These are phyloP conservation scores for Moesziomyces antarcticus DNA, from an alignment of 1,284 basidiomycete species.

Conservation along the genomic window DNA sequence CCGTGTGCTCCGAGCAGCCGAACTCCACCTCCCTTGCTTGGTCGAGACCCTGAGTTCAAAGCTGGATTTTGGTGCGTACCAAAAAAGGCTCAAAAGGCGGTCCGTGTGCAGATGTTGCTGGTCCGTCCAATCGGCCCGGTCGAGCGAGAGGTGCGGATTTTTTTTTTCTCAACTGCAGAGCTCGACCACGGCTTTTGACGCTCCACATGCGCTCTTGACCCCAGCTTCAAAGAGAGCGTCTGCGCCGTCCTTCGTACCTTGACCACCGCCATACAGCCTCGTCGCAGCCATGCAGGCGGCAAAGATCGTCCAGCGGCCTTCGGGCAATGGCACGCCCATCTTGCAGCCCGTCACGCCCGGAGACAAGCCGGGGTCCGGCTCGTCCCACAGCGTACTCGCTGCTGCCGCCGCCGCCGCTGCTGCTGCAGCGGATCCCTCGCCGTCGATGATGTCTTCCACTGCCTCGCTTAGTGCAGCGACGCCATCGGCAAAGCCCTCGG, in stretches of 20 bases:
- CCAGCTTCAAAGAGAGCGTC: not conserved
- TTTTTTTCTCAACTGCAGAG: not conserved
- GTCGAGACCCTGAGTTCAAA: not conserved
- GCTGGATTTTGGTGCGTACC: not conserved
- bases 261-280: not conserved
- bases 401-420: constrained; percentile 26
- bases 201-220: not conserved
- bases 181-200: not conserved
- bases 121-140: not conserved
- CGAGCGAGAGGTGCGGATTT: not conserved
- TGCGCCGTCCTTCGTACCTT: not conserved
- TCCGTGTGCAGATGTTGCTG: not conserved
- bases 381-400: constrained; percentile 23
- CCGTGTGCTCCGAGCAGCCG: not conserved
- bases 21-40: not conserved
- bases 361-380: constrained; percentile 12
- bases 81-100: not conserved
- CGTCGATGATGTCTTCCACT: constrained; percentile 12
- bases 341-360: constrained; percentile 28
- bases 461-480: constrained; percentile 11
- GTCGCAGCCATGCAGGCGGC: constrained; percentile 31
- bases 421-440: constrained; percentile 6
- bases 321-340: constrained; percentile 49
- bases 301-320: constrained; percentile 33
- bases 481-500: constrained; percentile 10